Base-by-base conservation (phyloP, 1,284 basidiomycete genomes). In the Phylloboletellus chloephorus region DNA sequence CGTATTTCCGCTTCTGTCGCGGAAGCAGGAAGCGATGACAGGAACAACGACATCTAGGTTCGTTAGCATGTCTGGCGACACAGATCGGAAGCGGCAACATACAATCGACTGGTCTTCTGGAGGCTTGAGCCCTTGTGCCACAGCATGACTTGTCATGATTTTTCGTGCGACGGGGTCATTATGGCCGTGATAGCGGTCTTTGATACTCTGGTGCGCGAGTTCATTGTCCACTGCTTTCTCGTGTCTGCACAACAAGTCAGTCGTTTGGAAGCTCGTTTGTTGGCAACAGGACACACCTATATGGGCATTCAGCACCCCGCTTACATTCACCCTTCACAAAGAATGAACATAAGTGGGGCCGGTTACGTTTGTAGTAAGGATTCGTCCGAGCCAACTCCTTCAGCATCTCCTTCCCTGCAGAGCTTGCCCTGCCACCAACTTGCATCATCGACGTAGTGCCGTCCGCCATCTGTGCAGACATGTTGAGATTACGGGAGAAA, bases 331-430 rank as follows among this genome's bases (percentile, higher is more conserved):
- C 96, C 66, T 98, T 98, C 30, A 79, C 85, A 58, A 86, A 98
- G 73, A 98, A 98, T 1, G 90, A 92, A 63, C 96, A 99, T 7
- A 96, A 63, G 52, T 97, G 89, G 34, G 95, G 90, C 42, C 88
- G 71, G 66, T 98, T 98, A 39, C 93, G 82, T 66, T 98, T 97
- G 71, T 98, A 98, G 59, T 92, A 90, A 0, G 95, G 93, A 56
- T 97, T 93, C 22, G 88, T 89, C 50, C 92, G 77, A 10, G 95
- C 93, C 12, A 98, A 71, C 51, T 90, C 82, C 66, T 96, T 95
- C 49, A 99, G 68, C 82, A 98, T 89, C 52, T 98, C 95, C 63
- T 94, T 93, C 24, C 91, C 94, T 9, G 87, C 86, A 25, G 82
- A 78, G 26, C 75, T 76, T 6, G 88, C 75, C 25, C 77, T 71